Conservation (phyloP, 2,329 filamentous ascomycete genomes). For the Microcyclospora tardicrescens region DNA sequence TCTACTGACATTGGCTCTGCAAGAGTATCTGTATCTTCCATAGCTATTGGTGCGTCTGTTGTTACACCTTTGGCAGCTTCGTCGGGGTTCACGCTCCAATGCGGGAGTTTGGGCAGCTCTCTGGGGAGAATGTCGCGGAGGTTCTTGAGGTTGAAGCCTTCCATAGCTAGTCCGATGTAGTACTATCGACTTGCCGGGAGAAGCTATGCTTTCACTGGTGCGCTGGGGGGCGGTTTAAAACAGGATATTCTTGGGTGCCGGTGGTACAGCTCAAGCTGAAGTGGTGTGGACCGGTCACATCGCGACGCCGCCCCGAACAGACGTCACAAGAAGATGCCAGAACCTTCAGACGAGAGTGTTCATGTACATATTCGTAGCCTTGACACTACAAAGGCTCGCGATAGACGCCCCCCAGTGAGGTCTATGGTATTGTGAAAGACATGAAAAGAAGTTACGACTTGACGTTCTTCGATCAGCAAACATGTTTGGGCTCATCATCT, state of each 20-base stretch:
- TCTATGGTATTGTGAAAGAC: not conserved
- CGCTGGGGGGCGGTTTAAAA: not conserved
- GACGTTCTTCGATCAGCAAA: not conserved
- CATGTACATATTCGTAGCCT: not conserved
- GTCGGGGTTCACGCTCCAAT: constrained; percentile 13
- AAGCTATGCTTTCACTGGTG: not conserved
- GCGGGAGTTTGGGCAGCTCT: constrained; percentile 17
- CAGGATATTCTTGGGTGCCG: not conserved
- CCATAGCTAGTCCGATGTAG: constrained; percentile 7
- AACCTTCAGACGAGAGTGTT: not conserved
- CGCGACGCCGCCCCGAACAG: too few species aligned
- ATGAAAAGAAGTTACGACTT: too few species aligned
- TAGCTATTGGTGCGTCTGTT: not conserved
- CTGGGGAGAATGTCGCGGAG: constrained; percentile 20
- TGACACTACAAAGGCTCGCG: not conserved
- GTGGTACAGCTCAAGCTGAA: too few species aligned
- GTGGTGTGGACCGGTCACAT: too few species aligned
- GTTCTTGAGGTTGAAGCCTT: constrained; percentile 19
- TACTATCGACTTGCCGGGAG: too few species aligned
- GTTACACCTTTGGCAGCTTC: not conserved
- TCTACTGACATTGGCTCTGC: constrained; percentile 7
- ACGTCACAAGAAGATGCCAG: not conserved
- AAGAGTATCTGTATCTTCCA: not conserved
- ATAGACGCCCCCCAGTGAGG: not conserved
- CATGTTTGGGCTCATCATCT: constrained; percentile 51